Conservation (phyloP, 257 asterid species). For the Primulina eburnea region DNA sequence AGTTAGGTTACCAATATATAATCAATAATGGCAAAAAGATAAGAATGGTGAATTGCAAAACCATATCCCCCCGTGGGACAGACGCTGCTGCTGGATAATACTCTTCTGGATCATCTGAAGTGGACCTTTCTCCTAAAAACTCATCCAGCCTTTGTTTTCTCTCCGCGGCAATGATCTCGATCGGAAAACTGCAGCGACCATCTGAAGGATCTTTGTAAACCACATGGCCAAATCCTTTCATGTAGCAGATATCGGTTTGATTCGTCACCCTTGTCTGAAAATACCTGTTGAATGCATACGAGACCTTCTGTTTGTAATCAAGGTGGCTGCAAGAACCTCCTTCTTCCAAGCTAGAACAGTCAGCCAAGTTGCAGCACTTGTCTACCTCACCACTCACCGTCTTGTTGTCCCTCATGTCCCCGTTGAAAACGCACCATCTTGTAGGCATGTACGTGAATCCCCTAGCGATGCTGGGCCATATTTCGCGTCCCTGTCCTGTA, state of each 20-base stretch:
- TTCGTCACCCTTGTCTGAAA: conserved; percentile 21
- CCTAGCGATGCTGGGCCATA: conserved; percentile 26
- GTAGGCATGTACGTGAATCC: conserved; percentile 43
- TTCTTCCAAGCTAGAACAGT: conserved; percentile 29
- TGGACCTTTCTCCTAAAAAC: neutral
- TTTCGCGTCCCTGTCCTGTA: conserved; percentile 39
- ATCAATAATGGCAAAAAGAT: too few relatives aligned
- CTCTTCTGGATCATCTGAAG: too few relatives aligned
- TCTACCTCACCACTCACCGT: neutral
- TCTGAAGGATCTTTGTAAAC: conserved; percentile 29
- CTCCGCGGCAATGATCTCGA: conserved; percentile 36
- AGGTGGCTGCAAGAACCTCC: conserved; percentile 36
- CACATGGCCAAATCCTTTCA: conserved; percentile 28
- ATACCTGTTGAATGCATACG: conserved; percentile 38
- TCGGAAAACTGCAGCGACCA: conserved; percentile 31
- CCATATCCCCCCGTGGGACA: too few relatives aligned
- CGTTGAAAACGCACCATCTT: conserved; percentile 40
- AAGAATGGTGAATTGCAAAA: too few relatives aligned
- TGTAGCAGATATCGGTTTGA: conserved; percentile 27
- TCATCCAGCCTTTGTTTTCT: neutral
- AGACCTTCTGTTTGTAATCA: neutral
- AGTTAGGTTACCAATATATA: too few relatives aligned
- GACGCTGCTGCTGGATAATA: too few relatives aligned
- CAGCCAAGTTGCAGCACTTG: conserved; percentile 11
- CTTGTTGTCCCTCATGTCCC: neutral